Conservation (phyloP, 495 filamentous ascomycete genomes). For the Tuber brumale region DNA sequence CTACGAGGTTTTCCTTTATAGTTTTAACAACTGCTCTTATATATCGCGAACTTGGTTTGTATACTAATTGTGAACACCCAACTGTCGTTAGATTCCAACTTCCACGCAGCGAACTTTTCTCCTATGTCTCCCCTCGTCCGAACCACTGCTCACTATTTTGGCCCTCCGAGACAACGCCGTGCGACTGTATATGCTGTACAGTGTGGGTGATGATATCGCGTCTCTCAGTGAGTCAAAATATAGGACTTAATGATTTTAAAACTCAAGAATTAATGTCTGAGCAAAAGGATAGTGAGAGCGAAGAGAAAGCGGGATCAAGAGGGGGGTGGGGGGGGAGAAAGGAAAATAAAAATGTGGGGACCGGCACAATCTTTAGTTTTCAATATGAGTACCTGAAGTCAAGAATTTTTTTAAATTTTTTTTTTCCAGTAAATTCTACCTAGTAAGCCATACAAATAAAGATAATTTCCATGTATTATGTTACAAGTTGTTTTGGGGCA, state of each 20-base stretch:
- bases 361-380: too few species aligned
- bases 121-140: background rate
- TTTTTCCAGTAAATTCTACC: too few species aligned
- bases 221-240: background rate
- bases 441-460: too few species aligned
- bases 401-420: too few species aligned
- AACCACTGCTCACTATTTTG: background rate
- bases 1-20: background rate
- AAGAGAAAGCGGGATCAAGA: too few species aligned
- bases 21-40: background rate
- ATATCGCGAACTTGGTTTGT: background rate
- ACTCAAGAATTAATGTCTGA: background rate
- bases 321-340: too few species aligned
- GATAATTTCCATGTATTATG: too few species aligned
- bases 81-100: background rate
- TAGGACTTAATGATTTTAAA: background rate
- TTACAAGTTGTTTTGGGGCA: too few species aligned
- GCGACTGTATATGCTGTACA: background rate
- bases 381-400: too few species aligned
- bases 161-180: background rate
- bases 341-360: too few species aligned
- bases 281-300: too few species aligned
- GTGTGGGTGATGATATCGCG: background rate
- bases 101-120: background rate
- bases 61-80: background rate